Base-by-base conservation (phyloP, 768 basidiomycete species). In the Boletales sp. region DNA sequence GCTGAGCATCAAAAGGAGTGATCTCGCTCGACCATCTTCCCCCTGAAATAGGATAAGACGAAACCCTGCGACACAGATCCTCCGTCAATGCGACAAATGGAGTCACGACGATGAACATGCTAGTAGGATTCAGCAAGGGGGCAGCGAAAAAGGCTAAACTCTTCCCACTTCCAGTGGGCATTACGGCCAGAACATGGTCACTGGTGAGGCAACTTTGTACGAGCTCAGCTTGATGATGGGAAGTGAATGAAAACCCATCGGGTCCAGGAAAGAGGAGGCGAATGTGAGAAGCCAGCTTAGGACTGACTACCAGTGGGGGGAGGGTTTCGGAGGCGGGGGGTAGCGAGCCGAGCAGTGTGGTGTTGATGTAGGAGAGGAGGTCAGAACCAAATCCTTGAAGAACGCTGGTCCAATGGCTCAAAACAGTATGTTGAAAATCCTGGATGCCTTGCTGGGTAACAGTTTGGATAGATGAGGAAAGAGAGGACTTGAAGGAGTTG, bases 121-220 rank as follows among this genome's bases (percentile, higher is more conserved):
- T 29, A 0, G 1, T 2, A 1, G 47, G 56, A 3, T 42, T 30
- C 0, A 57, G 21, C 1, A 56, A 1, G 0, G 53, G 31, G 0
- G 53, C 48, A 4, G 17, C 41, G 13, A 57, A 57, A 32, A 58
- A 56, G 0, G 55, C 50, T 0, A 58, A 11, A 9, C 54, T 56
- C 31, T 58, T 58, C 0, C 56, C 47, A 14, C 56, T 58, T 3
- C 54, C 41, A 0, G 56, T 58, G 1, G 55, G 56, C 40, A 58
- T 29, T 0, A 58, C 6, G 0, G 45, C 53, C 5, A 57, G 7
- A 0, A 57, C 30, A 4, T 57, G 56, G 3, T 53, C 43, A 6
- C 30, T 55, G 0, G 42, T 48, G 0, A 55, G 13, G 6, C 35
- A 48, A 31, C 50, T 49, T 18, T 58, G 56, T 0, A 58, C 44